Base-by-base conservation (phyloP, 768 basidiomycete genomes). In the Cystobasidium tubakii region DNA sequence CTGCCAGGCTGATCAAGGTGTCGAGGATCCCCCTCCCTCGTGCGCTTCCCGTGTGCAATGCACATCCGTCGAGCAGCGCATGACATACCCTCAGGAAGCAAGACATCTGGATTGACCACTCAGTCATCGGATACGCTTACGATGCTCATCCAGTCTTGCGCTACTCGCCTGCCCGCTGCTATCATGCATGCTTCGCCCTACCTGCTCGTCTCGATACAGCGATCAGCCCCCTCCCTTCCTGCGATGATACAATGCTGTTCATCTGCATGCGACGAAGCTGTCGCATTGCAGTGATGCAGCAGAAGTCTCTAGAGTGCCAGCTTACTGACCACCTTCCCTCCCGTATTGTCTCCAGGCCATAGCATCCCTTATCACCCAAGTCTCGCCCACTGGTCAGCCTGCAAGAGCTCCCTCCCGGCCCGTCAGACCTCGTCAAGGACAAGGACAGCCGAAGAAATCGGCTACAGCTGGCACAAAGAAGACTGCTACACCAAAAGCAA, bases 311-410 rank as follows among this genome's bases (percentile, higher is more conserved):
- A 36, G 31, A 12, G n/a, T 27, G 6, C 15, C 25, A 65, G 7
- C 31, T 42, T 65, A 12, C 36, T 42, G 33, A 27, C 36, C 15
- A 2, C 36, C 63, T 65, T 7, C 27, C 34, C 4, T 43, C 62
- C 7, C 27, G 12, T 2, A 29, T 54, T 69, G 34, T 27, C 33
- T 7, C 25, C 39, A 75, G 74, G 74, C 55, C 23, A 54, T 75
- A 7, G 74, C 74, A 29, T 75, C 74, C 12, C 31, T 75, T 25
- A 75, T 75, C 62, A 75, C 74, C n/a, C 74, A 75, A 39, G 74
- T 75, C 66, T 75, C 74, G n/a, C 71, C 74, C 10, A 75, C 46
- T 13, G 74, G 74, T 25, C 74, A 72, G 43, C 74, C 70, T n/a
- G 54, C 74, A 33, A 53, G 74, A 73, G 66, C 63, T 3, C 60